phyloP scores from a whole-genome alignment of 2,329 filamentous ascomycete genomes.

The Basipetospora chlamydospora region DNA sequence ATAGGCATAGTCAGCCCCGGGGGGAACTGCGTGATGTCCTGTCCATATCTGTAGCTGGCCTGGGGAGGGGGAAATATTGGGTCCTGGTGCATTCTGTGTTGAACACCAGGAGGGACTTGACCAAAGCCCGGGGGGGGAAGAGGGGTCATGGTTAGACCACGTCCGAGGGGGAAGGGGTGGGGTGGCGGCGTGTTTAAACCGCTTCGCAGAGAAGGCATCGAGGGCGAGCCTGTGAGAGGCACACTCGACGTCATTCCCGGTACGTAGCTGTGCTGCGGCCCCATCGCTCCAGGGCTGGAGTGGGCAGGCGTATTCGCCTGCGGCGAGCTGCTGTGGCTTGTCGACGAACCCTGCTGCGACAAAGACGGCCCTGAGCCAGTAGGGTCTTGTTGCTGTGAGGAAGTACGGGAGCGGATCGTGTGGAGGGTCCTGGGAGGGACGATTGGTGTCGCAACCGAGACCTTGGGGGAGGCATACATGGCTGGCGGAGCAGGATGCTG shows the following conservation, averaged over 20 bases:
- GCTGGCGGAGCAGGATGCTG: slow-evolving; percentile 43
- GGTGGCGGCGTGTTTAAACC: slow-evolving; percentile 1
- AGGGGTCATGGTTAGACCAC: slow-evolving; percentile 9
- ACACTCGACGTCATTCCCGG: neutral
- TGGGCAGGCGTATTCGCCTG: slow-evolving; percentile 49
- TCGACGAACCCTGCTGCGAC: slow-evolving; percentile 42
- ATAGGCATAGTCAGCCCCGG: slow-evolving; percentile 33
- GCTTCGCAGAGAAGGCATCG: slow-evolving; percentile 3
- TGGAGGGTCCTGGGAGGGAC: slow-evolving; percentile 64
- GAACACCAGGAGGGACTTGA: slow-evolving; percentile 27
- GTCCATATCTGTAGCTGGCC: slow-evolving; percentile 26
- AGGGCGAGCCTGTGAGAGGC: slow-evolving; percentile 2
- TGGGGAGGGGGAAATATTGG: slow-evolving; percentile 22
- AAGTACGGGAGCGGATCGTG: slow-evolving; percentile 59
- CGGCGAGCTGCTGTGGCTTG: slow-evolving; percentile 44
- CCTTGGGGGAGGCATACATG: slow-evolving; percentile 61
- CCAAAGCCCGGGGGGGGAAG: slow-evolving; percentile 37
- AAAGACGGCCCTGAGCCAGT: slow-evolving; percentile 47
- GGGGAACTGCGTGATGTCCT: slow-evolving; percentile 33
- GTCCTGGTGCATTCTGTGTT: slow-evolving; percentile 43
- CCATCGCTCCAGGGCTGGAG: slow-evolving; percentile 48
- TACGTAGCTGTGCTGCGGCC: slow-evolving; percentile 12
- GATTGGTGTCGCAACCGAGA: slow-evolving; percentile 64
- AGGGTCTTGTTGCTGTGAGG: slow-evolving; percentile 69
- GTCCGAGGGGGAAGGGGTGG: slow-evolving; percentile 1